Evolutionary conservation across 306 rosid species (phyloP), one percentile per base, ranked within the genome.

Genomic region (Sicyos baderoa): DNA sequence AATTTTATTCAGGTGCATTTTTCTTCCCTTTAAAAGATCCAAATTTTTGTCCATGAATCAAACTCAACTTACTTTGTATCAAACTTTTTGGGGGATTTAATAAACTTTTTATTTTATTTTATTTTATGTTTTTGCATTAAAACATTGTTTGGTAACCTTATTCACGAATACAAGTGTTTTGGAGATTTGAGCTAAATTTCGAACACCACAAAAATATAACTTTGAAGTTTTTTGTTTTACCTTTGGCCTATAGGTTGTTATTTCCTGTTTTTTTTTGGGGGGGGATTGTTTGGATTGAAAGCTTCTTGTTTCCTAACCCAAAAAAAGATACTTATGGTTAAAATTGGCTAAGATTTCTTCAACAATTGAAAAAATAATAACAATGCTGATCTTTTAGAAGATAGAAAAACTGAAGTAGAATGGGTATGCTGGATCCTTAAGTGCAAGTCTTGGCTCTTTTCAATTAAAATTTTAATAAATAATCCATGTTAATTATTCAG

Each of bases 1-100:
- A 86, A 83, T 74, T 85, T 91, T 53, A 74, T 86, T 76, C 98
- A 93, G 95, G 98, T 89, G 63, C 49, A 60, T 49, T 29, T 22
- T 47, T 79, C 10, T 44, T 45, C 18, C 7, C 3, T 45, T 65
- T 40, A 21, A 47, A 65, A 65, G 45, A 62, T n/a, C 50, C 29
- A 25, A 25, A 25, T 25, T 25, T 25, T 25, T 25, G 29, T 25
- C 29, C 70, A 45, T 45, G 19, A 18, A 12, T 65, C 54, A 42
- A 42, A 42, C 32, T 18, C 32, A 19, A 45, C 48, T 45, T 65
- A 44, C 40, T 65, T 65, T 45, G 17, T 42, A 25, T 40, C 70
- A 40, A 64, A 40, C n/a, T 12, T 42, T 3, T 25, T n/a, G n/a
- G 29, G 29, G 29, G 29, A 1, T 25, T 25, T 25, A 25, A 25